A percentile compares a stretch with the other conserved stretches of the same genome.
Evolutionary conservation across 164 flowering plant genomes (phyloP).

Genomic region (Echeveria elegans): DNA sequence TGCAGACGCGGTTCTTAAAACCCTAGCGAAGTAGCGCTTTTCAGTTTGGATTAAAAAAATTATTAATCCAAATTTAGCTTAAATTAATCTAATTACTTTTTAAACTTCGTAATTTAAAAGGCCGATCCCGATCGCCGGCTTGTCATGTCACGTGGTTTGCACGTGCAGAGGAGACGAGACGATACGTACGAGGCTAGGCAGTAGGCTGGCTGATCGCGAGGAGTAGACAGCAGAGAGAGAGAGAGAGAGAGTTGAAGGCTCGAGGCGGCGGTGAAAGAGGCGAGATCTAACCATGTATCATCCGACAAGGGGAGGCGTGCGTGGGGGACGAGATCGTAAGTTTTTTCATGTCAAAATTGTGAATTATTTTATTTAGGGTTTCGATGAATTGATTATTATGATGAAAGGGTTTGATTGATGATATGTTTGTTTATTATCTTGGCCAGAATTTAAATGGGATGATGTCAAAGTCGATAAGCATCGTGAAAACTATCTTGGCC

Average conservation of each 20-base stretch:
- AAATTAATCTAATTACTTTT: too few species aligned
- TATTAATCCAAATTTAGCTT: too few species aligned
- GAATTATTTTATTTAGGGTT: slow-evolving; percentile 12
- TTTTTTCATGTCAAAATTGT: background rate
- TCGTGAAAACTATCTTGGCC: slow-evolving; percentile 93
- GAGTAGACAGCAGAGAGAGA: background rate
- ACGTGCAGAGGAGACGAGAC: background rate
- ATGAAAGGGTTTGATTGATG: background rate
- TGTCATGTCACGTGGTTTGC: background rate
- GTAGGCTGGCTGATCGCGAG: background rate
- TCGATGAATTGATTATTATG: background rate
- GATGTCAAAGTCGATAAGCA: slow-evolving; percentile 96
- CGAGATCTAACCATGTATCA: slow-evolving; percentile 55
- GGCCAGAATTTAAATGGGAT: slow-evolving; percentile 92
- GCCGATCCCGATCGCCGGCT: background rate
- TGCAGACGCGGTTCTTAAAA: too few species aligned
- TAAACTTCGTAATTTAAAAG: too few species aligned
- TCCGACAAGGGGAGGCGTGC: slow-evolving; percentile 93
- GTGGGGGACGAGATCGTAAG: slow-evolving; percentile 95
- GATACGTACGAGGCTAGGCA: background rate
- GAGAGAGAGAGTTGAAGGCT: too few species aligned
- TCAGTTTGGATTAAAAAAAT: too few species aligned
- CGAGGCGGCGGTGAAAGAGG: background rate
- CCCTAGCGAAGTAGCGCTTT: too few species aligned
- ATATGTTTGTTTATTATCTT: background rate